Percentiles rank a stretch among this genome's conserved stretches.
Conservation (phyloP, 2,329 filamentous ascomycete species). For the Intubia oerlemansii region DNA sequence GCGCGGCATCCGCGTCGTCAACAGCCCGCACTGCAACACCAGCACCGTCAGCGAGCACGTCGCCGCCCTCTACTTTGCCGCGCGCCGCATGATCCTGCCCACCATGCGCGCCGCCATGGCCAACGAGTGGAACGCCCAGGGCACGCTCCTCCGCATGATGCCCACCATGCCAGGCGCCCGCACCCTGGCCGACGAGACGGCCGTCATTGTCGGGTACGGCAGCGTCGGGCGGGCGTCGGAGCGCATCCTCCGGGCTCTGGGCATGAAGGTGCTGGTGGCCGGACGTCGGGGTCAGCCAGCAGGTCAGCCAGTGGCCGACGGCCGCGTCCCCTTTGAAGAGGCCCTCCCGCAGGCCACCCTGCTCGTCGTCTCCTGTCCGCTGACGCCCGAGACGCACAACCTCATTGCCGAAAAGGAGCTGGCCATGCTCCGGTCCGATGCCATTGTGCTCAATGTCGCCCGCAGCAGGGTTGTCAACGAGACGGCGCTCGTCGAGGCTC, state of each 20-base stretch:
- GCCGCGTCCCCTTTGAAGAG: slow-evolving; percentile 6
- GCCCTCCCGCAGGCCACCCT: slow-evolving; percentile 12
- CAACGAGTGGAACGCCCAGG: slow-evolving; percentile 8
- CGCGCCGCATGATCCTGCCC: slow-evolving; percentile 15
- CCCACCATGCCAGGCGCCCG: too few relatives aligned
- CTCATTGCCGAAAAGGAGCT: slow-evolving; percentile 10
- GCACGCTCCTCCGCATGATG: slow-evolving; percentile 7
- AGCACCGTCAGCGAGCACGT: slow-evolving; percentile 12
- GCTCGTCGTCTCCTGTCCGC: slow-evolving; percentile 15
- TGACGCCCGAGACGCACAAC: slow-evolving; percentile 10
- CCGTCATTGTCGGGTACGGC: slow-evolving; percentile 16
- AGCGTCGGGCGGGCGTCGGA: slow-evolving; percentile 14
- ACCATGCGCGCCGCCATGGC: slow-evolving; percentile 11
- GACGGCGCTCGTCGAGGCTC: slow-evolving; percentile 13
- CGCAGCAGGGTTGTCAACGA: slow-evolving; percentile 15
- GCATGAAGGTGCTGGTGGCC: slow-evolving; percentile 13
- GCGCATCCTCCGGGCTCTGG: slow-evolving; percentile 11
- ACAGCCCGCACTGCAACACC: slow-evolving; percentile 12
- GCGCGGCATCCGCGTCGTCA: slow-evolving; percentile 13
- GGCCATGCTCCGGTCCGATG: slow-evolving; percentile 9
- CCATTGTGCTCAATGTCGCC: slow-evolving; percentile 15
- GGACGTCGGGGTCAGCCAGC: slow-evolving; percentile 3
- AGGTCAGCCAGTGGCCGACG: slow-evolving; percentile 4
- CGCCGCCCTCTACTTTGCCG: slow-evolving; percentile 10
- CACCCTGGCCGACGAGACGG: slow-evolving; percentile 8